Conservation (phyloP, 805 yeast species). For the Hanseniaspora vineae region DNA sequence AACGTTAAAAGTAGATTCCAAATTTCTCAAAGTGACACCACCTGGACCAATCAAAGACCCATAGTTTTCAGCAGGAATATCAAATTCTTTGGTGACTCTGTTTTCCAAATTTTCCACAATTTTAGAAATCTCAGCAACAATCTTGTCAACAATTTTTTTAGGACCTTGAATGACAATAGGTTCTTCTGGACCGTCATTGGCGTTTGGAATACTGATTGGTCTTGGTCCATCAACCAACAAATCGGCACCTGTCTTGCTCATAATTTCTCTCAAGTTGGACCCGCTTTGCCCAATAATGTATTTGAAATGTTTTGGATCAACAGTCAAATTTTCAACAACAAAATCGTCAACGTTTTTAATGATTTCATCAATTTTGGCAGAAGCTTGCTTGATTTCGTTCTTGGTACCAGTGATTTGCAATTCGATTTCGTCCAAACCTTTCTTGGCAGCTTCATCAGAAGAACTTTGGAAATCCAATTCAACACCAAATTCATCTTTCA, state of each 20-base stretch:
- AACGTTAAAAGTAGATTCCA: constrained; percentile 61
- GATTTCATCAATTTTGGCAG: constrained; percentile 44
- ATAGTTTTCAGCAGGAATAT: constrained; percentile 61
- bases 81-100: constrained; percentile 36
- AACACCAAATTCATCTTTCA: constrained; percentile 48
- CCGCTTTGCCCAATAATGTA: constrained; percentile 72
- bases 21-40: constrained; percentile 58
- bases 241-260: constrained; percentile 63
- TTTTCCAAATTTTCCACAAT: constrained; percentile 56
- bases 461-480: constrained; percentile 34
- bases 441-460: constrained; percentile 30
- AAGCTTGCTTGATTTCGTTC: constrained; percentile 61
- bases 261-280: constrained; percentile 56
- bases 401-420: constrained; percentile 70
- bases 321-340: constrained; percentile 43
- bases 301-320: constrained; percentile 64
- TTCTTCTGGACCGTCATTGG: constrained; percentile 21
- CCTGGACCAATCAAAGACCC: constrained; percentile 69
- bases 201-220: constrained; percentile 29
- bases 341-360: constrained; percentile 53
- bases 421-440: constrained; percentile 39
- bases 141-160: constrained; percentile 53
- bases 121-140: constrained; percentile 46
- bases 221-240: constrained; percentile 32
- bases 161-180: constrained; percentile 60